Conservation (phyloP, 2,329 filamentous ascomycete species). For the Botrytis sinoallii region DNA sequence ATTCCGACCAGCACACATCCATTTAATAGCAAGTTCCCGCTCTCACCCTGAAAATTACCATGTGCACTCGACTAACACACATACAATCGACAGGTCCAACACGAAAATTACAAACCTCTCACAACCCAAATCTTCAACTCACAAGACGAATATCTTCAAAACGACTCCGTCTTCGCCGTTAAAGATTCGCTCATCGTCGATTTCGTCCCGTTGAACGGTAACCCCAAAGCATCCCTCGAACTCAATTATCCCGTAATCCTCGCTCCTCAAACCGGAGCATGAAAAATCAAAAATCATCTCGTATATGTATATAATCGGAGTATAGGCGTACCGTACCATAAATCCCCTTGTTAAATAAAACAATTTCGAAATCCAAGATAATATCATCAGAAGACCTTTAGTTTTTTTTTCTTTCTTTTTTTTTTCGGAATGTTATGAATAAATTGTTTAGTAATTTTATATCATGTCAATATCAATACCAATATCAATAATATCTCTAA, state of each 20-base stretch:
- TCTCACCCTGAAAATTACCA: not conserved
- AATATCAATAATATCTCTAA: no score
- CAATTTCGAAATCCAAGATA: not conserved
- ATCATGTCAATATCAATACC: no score
- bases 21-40: constrained; percentile 49
- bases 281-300: not conserved
- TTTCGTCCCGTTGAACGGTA: constrained; percentile 46
- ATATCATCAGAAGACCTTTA: not conserved
- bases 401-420: no score
- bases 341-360: not conserved
- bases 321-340: not conserved
- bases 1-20: constrained; percentile 61
- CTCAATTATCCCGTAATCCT: constrained; percentile 35
- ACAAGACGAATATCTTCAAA: constrained; percentile 59
- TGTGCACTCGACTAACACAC: not conserved
- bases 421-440: not conserved
- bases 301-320: not conserved
- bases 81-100: constrained; percentile 22
- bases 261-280: constrained; percentile 17
- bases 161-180: constrained; percentile 51
- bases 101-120: constrained; percentile 56
- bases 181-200: constrained; percentile 51
- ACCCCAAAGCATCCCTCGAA: constrained; percentile 38
- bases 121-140: constrained; percentile 77
- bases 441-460: no score